These are phyloP conservation scores for Colletotrichum scovillei DNA, from an alignment of 2,329 filamentous ascomycete species.

Conservation along the genomic window DNA sequence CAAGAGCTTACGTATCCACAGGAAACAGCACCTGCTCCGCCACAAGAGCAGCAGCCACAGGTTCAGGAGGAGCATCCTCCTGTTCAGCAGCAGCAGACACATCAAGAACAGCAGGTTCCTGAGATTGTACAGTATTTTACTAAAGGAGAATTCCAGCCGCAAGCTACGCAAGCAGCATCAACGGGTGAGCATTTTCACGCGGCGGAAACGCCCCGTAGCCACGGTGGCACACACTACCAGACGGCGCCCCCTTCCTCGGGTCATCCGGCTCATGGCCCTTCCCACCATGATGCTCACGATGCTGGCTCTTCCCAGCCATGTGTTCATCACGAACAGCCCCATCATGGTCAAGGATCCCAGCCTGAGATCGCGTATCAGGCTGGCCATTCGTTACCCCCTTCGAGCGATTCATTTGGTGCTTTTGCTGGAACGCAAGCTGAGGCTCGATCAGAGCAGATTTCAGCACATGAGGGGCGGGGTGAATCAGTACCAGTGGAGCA, in stretches of 20 bases:
- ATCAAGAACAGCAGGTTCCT: slow-evolving; percentile 37
- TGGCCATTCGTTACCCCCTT: slow-evolving; percentile 40
- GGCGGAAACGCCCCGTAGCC: slow-evolving; percentile 40
- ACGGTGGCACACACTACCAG: slow-evolving; percentile 40
- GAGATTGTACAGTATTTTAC: slow-evolving; percentile 64
- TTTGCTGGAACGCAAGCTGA: slow-evolving; percentile 62
- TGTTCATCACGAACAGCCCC: slow-evolving; percentile 22
- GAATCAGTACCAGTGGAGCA: slow-evolving; percentile 46
- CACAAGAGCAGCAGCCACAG: slow-evolving; percentile 3
- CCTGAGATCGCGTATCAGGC: slow-evolving; percentile 37
- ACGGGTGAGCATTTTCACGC: slow-evolving; percentile 47
- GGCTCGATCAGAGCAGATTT: slow-evolving; percentile 55
- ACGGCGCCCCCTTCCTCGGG: slow-evolving; percentile 35
- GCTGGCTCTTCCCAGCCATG: slow-evolving; percentile 24
- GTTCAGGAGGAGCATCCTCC: neutral
- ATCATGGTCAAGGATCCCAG: slow-evolving; percentile 37
- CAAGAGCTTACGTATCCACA: slow-evolving; percentile 6
- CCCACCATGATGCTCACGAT: slow-evolving; percentile 35
- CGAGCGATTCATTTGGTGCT: slow-evolving; percentile 47
- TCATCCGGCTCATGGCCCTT: slow-evolving; percentile 28
- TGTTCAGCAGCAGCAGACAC: neutral
- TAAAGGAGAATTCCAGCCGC: slow-evolving; percentile 63
- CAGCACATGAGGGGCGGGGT: slow-evolving; percentile 27
- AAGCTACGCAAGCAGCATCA: slow-evolving; percentile 37
- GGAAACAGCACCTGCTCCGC: slow-evolving; percentile 2